Evolutionary conservation across 139 green algal genomes (phyloP), one percentile per base, ranked within the genome.

Genomic region (Chloropicon primus): DNA sequence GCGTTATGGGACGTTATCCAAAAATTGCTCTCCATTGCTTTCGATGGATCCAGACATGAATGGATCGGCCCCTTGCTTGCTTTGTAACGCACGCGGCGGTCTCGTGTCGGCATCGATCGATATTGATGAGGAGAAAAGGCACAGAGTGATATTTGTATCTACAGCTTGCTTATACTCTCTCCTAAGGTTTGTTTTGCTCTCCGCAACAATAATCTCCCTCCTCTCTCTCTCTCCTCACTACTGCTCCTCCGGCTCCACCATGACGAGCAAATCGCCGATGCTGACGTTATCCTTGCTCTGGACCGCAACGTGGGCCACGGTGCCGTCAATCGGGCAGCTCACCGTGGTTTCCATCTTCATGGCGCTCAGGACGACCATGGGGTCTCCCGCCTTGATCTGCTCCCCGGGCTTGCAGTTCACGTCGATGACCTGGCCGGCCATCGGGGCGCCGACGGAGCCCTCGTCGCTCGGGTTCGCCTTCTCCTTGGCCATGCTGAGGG

Each of bases 341-440:
- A 97, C 89, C 2, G 85, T 87, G 0, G 93, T 97, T 87, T 98
- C 93, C 93, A 98, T 98, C 86, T 98, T 98, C 93, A 98, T 98
- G 2, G 93, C 94, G 27, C 80, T 88, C 80, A 98, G 86, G 53
- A 97, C 85, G 27, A 90, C 88, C 72, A 98, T 82, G 77, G 88
- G 74, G 85, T 94, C 84, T 2, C 93, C 93, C 23, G 92, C 89
- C 28, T 86, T 82, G 21, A 96, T 90, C 0, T 74, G n/a, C 54
- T 54, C 25, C 73, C 86, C 86, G 24, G 83, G 76, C 81, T 80
- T 80, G 22, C 72, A 77, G 71, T 81, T 80, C 24, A 94, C 86
- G 23, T 97, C 93, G 25, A 97, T 85, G 25, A 98, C 87, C 54
- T 90, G 84, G 25, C 93, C 93, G n/a, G 86, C 88, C 93, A 98